Evolutionary conservation across 1,284 basidiomycete genomes (phyloP).

Genomic region (Boletus albobrunnescens): DNA sequence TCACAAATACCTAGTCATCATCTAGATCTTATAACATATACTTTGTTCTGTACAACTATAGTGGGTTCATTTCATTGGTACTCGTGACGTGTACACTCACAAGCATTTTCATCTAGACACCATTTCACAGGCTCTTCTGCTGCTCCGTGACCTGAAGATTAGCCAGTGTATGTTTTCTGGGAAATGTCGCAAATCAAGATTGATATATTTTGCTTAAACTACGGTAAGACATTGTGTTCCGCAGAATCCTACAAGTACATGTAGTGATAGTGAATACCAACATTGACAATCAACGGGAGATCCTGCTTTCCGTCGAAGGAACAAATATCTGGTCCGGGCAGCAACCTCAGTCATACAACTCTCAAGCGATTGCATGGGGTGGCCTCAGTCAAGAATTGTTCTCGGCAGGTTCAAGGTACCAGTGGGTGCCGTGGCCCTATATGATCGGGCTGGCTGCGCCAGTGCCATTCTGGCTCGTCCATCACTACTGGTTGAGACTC

Average conservation of each 20-base stretch:
- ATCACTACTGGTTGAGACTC: constrained; percentile 43
- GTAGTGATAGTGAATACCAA: constrained; percentile 55
- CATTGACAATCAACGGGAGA: constrained; percentile 48
- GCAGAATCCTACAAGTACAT: not conserved
- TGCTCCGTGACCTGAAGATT: constrained; percentile 56
- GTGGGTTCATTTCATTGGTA: constrained; percentile 18
- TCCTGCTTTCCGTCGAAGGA: constrained; percentile 45
- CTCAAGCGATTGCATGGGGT: constrained; percentile 63
- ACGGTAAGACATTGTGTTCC: constrained; percentile 33
- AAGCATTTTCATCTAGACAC: constrained; percentile 33
- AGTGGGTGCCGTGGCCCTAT: constrained; percentile 54
- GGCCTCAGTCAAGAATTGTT: constrained; percentile 58
- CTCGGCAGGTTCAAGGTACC: constrained; percentile 49
- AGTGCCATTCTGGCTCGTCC: constrained; percentile 52
- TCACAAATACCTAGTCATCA: no score
- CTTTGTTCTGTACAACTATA: constrained; percentile 93
- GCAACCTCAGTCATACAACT: constrained; percentile 57
- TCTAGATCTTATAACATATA: no score
- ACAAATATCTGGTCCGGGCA: constrained; percentile 64
- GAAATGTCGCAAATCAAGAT: not conserved
- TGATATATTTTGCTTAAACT: constrained; percentile 43
- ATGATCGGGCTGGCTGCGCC: constrained; percentile 55
- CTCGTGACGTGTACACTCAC: not conserved
- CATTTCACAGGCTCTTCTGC: constrained; percentile 40
- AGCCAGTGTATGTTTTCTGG: constrained; percentile 43